Percentiles rank a stretch among this genome's conserved stretches.
Evolutionary conservation across 148 eudicot species (phyloP).

Genomic region (Arctostaphylos glauca): DNA sequence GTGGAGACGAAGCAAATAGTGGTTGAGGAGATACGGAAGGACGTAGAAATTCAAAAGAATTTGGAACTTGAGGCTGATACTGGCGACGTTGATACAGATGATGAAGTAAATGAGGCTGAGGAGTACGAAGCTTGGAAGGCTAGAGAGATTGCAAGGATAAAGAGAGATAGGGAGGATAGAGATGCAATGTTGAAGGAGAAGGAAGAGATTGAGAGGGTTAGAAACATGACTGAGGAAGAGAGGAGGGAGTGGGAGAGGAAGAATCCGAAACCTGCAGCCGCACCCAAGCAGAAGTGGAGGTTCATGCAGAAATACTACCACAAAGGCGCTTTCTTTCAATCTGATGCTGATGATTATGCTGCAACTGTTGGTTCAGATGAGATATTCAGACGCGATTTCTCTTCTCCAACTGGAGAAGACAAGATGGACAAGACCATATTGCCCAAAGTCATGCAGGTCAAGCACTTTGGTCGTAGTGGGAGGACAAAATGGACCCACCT

Average conservation of each 20-base stretch:
- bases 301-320: conserved; percentile 99
- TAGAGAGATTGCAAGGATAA: conserved; percentile 87
- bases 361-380: conserved; percentile 56
- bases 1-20: conserved; percentile 19
- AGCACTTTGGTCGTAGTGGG: conserved; percentile 95
- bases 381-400: conserved; percentile 69
- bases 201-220: conserved; percentile 89
- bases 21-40: conserved; percentile 20
- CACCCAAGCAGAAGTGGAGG: conserved; percentile 75
- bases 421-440: conserved; percentile 79
- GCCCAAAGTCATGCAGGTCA: conserved; percentile 95
- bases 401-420: conserved; percentile 89
- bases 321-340: conserved; percentile 90
- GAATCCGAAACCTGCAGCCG: conserved; percentile 50
- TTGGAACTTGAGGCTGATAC: conserved; percentile 48
- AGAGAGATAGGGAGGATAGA: conserved; percentile 85
- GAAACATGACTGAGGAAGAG: conserved; percentile 96
- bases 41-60: conserved; percentile 24
- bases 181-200: conserved; percentile 81
- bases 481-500: conserved; percentile 98
- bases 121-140: conserved; percentile 86
- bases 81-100: conserved; percentile 82
- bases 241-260: conserved; percentile 94
- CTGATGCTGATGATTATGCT: conserved; percentile 61
- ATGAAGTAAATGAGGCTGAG: conserved; percentile 87